phyloP scores from a whole-genome alignment of 2,329 filamentous ascomycete genomes.

The Ophiocordyceps polyrhachis-furcata region DNA sequence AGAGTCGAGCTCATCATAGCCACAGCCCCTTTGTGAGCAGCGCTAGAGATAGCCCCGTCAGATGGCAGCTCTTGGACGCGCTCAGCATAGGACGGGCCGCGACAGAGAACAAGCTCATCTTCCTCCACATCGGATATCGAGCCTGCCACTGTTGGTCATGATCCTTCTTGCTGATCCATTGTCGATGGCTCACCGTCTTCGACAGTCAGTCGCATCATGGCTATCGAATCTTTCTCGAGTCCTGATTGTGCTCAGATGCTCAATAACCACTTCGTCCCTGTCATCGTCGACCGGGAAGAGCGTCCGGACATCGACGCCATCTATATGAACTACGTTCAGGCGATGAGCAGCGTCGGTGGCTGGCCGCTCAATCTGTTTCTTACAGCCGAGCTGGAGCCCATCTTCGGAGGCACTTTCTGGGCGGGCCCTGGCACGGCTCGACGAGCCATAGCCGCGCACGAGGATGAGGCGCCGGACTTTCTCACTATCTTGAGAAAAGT shows the following conservation, averaged over 20 bases:
- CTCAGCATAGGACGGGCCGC: slow-evolving; percentile 61
- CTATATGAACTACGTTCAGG: slow-evolving; percentile 97
- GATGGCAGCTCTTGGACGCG: slow-evolving; percentile 77
- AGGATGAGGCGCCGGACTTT: slow-evolving; percentile 54
- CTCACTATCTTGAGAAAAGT: slow-evolving; percentile 70
- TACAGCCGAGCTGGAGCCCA: slow-evolving; percentile 77
- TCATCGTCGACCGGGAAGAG: slow-evolving; percentile 87
- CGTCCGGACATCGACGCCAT: slow-evolving; percentile 86
- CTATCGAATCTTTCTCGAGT: slow-evolving; percentile 78
- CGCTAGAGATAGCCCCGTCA: slow-evolving; percentile 65
- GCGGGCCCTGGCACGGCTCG: slow-evolving; percentile 49
- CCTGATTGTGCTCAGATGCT: slow-evolving; percentile 61
- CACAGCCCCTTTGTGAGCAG: slow-evolving; percentile 43
- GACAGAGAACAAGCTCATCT: slow-evolving; percentile 71
- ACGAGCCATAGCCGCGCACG: slow-evolving; percentile 17
- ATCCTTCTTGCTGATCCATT: slow-evolving; percentile 16
- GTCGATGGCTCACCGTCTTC: neutral
- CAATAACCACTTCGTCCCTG: slow-evolving; percentile 74
- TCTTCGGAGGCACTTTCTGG: slow-evolving; percentile 96
- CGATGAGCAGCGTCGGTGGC: slow-evolving; percentile 72
- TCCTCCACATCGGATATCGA: slow-evolving; percentile 85
- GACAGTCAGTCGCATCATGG: slow-evolving; percentile 73
- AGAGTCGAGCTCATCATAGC: slow-evolving; percentile 18
- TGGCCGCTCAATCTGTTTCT: slow-evolving; percentile 97
- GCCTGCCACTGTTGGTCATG: slow-evolving; percentile 64